phyloP scores from a whole-genome alignment of 495 filamentous ascomycete species.

The Aspergillus incahuasiensis region DNA sequence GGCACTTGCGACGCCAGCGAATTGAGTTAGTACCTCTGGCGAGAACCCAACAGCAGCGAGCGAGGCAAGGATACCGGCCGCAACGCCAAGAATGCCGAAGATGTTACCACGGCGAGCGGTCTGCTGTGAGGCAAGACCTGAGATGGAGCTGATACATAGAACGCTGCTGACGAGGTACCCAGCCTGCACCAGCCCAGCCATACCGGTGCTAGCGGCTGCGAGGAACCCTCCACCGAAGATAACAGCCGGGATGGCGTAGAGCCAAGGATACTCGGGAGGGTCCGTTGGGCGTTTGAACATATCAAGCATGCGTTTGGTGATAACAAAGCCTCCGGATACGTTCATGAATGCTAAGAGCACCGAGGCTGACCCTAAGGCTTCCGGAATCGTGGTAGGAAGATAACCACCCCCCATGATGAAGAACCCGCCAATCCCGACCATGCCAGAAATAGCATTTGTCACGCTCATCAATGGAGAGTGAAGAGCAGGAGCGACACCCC shows the following conservation, averaged over 20 bases:
- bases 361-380: slow-evolving; percentile 67
- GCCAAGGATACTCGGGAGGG: slow-evolving; percentile 77
- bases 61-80: slow-evolving; percentile 71
- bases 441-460: slow-evolving; percentile 81
- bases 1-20: slow-evolving; percentile 62
- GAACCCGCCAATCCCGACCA: slow-evolving; percentile 78
- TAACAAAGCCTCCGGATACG: slow-evolving; percentile 75
- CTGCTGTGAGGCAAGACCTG: slow-evolving; percentile 66
- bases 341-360: slow-evolving; percentile 80
- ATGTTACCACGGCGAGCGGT: slow-evolving; percentile 77
- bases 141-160: slow-evolving; percentile 69
- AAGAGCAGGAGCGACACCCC: slow-evolving; percentile 70
- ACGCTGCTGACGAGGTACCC: slow-evolving; percentile 76
- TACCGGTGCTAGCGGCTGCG: slow-evolving; percentile 68
- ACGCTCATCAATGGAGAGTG: slow-evolving; percentile 83
- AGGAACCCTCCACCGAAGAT: slow-evolving; percentile 74
- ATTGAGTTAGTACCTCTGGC: slow-evolving; percentile 66
- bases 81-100: slow-evolving; percentile 74
- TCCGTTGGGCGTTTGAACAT: slow-evolving; percentile 82
- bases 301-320: slow-evolving; percentile 86
- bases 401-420: slow-evolving; percentile 77
- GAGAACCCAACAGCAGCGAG: slow-evolving; percentile 73
- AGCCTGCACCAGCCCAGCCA: slow-evolving; percentile 74
- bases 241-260: slow-evolving; percentile 68
- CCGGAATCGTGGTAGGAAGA: slow-evolving; percentile 68